Base-by-base conservation (phyloP, 371 early-diverging fungal species). In the Rhizopus stolonifer region DNA sequence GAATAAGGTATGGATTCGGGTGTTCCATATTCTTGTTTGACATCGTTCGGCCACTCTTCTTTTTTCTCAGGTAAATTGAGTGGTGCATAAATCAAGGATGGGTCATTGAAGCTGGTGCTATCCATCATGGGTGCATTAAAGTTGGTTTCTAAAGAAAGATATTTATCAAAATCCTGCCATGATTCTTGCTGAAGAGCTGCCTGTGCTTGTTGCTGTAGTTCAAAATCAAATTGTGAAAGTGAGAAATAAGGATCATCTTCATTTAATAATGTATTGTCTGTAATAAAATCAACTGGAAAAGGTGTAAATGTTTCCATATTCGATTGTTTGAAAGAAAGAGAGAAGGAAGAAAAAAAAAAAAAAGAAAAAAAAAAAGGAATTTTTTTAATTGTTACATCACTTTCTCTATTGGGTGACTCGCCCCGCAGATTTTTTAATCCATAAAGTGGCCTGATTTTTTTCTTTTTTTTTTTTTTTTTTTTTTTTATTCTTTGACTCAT, bases 201-300 rank as follows among this genome's bases (percentile, higher is more conserved):
- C 46, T 74, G 74, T 3, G 74, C 74, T 53, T 74, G 74, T 49
- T 74, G 69, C 34, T 74, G 74, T 19, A 74, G 48, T 49, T 70
- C 61, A 21, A 70, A 44, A 24, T 70, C 74, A 32, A 74, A 68
- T 34, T 74, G 69, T 9, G 74, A 70, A 11, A 74, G 52, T 10
- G 66, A 61, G 14, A 66, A 57, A 26, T 61, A 66, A 15, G 34
- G 49, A 22, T 58, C 58, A 18, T 63, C 58, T 13, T 63, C 54
- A 22, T 46, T n/a, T 10, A 49, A 18, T n/a, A 18, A 29, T 29
- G 25, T 49, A 14, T 52, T 9, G 11, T 54, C 58, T 25, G 58
- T 52, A 49, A 64, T 58, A 24, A 64, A 34, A 31, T 64, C 56
- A 32, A 54, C 33, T 32, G 64, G 59, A 26, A 58, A 47, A 23